Evolutionary conservation across 2,329 filamentous ascomycete genomes (phyloP).

Genomic region (Trichoderma semiorbis): DNA sequence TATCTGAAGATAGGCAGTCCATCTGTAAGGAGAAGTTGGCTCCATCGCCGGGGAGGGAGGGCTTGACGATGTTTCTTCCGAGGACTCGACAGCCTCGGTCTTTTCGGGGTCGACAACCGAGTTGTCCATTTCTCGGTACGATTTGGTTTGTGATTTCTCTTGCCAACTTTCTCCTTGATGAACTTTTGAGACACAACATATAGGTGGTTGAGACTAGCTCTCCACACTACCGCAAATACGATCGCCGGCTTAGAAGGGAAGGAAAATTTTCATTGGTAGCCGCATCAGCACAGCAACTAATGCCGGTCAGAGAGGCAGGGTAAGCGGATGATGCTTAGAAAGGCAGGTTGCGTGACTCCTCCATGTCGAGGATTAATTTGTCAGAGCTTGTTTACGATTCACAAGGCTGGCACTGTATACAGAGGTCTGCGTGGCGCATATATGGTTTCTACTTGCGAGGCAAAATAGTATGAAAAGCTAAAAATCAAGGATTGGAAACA

Average conservation of each 20-base stretch:
- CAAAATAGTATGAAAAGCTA: neutral
- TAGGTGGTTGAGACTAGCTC: neutral
- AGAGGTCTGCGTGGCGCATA: neutral
- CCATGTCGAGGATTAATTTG: neutral
- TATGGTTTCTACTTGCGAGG: neutral
- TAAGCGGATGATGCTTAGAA: neutral
- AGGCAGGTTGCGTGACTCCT: neutral
- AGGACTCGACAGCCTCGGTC: neutral
- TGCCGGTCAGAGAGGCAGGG: neutral
- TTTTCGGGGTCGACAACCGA: neutral
- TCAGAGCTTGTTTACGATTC: neutral
- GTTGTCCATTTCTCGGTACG: neutral
- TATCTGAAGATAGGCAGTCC: neutral
- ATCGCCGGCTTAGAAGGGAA: neutral
- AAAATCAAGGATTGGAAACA: neutral
- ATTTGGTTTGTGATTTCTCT: neutral
- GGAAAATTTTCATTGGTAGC: neutral
- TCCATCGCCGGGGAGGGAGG: neutral
- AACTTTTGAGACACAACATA: neutral
- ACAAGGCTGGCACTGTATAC: neutral
- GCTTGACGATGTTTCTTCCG: neutral
- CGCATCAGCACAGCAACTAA: neutral
- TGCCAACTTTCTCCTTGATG: neutral
- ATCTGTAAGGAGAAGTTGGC: neutral
- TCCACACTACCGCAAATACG: neutral